Percentiles rank a stretch among this genome's conserved stretches.
Evolutionary conservation across 2,329 filamentous ascomycete genomes (phyloP).

Genomic region (Hypoxylon sp.): DNA sequence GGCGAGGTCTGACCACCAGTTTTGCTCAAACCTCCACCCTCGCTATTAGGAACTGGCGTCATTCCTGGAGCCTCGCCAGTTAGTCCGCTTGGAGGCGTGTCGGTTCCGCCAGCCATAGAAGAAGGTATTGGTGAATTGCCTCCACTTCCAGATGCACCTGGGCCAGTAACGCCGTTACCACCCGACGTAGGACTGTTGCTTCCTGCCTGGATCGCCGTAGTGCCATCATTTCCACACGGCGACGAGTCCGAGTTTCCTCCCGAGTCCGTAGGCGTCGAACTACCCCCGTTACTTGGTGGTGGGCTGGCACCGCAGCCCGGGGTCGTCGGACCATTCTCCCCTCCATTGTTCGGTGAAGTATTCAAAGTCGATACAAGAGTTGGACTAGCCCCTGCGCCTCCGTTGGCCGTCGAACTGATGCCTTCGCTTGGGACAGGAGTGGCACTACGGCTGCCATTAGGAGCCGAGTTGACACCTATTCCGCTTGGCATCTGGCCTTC

Average conservation of each 20-base stretch:
- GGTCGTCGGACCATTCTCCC: not conserved
- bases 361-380: too few species aligned
- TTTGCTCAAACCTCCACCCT: constrained; percentile 10
- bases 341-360: constrained; percentile 10
- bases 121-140: constrained; percentile 1
- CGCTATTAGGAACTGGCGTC: constrained; percentile 5
- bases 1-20: constrained; percentile 13
- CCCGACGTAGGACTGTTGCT: constrained; percentile 2
- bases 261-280: not conserved
- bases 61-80: constrained; percentile 15
- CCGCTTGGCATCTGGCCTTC: constrained; percentile 38
- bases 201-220: constrained; percentile 1
- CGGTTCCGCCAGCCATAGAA: not conserved
- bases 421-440: not conserved
- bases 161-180: constrained; percentile 9
- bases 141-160: constrained; percentile 9
- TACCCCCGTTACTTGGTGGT: constrained; percentile 2
- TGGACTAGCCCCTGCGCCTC: not conserved
- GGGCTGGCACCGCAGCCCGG: not conserved
- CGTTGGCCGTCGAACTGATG: constrained; percentile 8
- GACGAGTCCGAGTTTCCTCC: not conserved
- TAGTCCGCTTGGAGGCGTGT: constrained; percentile 14
- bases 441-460: not conserved
- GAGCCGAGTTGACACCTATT: constrained; percentile 17
- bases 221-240: constrained; percentile 2